Conservation (phyloP, 1,284 basidiomycete genomes). For the Cystobasidium sp. region DNA sequence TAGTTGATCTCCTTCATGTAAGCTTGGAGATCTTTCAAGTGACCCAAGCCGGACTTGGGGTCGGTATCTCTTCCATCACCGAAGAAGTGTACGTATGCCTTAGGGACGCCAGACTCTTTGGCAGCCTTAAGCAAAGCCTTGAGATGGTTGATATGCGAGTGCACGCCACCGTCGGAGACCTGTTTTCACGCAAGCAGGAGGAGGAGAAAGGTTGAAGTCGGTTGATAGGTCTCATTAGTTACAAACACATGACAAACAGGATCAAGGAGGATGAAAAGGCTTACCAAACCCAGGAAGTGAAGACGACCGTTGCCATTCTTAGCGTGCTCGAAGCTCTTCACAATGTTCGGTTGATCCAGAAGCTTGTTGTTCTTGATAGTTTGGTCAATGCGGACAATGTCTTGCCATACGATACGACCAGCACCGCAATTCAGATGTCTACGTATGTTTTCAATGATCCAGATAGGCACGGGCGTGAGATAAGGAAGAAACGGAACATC, state of each 20-base stretch:
- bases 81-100: conserved; percentile 87
- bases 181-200: conserved; percentile 52
- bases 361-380: conserved; percentile 85
- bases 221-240: background rate
- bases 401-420: conserved; percentile 90
- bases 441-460: too few relatives aligned
- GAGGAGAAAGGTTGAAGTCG: conserved; percentile 9
- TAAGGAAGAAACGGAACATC: background rate
- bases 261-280: background rate
- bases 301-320: conserved; percentile 78
- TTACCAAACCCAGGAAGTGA: conserved; percentile 79
- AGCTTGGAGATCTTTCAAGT: conserved; percentile 73
- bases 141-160: conserved; percentile 85
- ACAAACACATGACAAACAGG: too few relatives aligned
- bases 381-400: conserved; percentile 88
- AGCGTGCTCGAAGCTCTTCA: conserved; percentile 73
- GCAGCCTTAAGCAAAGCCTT: conserved; percentile 84
- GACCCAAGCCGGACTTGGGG: conserved; percentile 73
- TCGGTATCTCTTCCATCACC: conserved; percentile 89
- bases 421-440: conserved; percentile 92
- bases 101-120: conserved; percentile 77
- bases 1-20: conserved; percentile 73
- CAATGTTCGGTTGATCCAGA: conserved; percentile 73
- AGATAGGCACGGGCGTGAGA: background rate
- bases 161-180: conserved; percentile 91